These are phyloP conservation scores for Boeremia exigua DNA, from an alignment of 2,329 filamentous ascomycete species.

Conservation along the genomic window DNA sequence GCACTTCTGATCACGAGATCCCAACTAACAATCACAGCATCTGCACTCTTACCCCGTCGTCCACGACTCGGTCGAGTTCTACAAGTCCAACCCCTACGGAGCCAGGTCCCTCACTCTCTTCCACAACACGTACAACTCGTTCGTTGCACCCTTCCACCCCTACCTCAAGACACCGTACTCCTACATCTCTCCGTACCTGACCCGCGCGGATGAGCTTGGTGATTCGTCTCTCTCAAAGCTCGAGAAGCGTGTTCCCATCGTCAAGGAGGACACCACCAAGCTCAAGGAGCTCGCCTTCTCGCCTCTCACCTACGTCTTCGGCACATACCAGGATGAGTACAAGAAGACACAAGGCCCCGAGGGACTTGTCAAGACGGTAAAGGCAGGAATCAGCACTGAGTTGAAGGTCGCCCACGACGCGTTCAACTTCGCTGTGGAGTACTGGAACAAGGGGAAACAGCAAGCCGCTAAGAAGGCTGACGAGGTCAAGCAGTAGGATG, in stretches of 20 bases:
- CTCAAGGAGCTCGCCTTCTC: constrained; percentile 44
- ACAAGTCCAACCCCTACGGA: constrained; percentile 83
- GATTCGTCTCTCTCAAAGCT: constrained; percentile 46
- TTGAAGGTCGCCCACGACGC: constrained; percentile 47
- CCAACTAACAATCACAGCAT: constrained; percentile 63
- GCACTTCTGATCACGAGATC: constrained; percentile 3
- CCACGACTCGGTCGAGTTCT: constrained; percentile 75
- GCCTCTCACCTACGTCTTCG: constrained; percentile 46
- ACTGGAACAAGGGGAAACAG: constrained; percentile 44
- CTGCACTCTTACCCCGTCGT: constrained; percentile 84
- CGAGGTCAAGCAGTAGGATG: constrained; percentile 42
- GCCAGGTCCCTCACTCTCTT: constrained; percentile 80
- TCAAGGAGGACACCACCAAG: constrained; percentile 58
- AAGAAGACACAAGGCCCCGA: constrained; percentile 46
- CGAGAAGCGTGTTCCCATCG: constrained; percentile 49
- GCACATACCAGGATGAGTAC: constrained; percentile 49
- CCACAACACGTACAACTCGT: constrained; percentile 74
- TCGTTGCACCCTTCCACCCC: constrained; percentile 79
- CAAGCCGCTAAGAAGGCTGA: constrained; percentile 42
- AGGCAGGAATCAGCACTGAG: constrained; percentile 48
- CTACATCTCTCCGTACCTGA: constrained; percentile 84
- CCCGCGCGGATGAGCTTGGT: constrained; percentile 71
- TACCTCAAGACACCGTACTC: constrained; percentile 80
- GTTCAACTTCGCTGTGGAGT: constrained; percentile 37
- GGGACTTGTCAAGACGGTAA: constrained; percentile 45